phyloP scores from a whole-genome alignment of 2,329 filamentous ascomycete species.

The Aspergillus tubingensis region DNA sequence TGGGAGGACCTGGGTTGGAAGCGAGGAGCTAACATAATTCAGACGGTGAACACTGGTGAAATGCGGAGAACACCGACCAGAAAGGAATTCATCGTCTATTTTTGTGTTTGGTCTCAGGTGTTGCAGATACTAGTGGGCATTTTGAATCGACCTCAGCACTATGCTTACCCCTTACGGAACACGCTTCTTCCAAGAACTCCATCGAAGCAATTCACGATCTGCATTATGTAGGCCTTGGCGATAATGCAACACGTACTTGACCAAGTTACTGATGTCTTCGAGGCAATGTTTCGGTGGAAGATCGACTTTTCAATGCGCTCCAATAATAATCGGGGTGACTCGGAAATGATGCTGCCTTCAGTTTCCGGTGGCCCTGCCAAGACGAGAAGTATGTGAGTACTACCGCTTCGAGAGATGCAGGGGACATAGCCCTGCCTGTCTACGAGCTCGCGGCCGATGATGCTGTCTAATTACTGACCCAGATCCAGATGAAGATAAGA shows the following conservation, averaged over 20 bases:
- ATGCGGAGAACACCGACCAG: not conserved
- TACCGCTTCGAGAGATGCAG: not conserved
- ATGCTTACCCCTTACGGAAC: not conserved
- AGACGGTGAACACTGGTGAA: not conserved
- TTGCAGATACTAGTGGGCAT: not conserved
- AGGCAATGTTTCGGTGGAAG: not conserved
- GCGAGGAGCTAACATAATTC: not conserved
- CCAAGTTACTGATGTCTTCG: not conserved
- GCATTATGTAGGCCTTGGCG: slow-evolving; percentile 4
- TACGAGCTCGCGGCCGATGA: not conserved
- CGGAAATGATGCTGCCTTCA: not conserved
- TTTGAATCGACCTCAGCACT: not conserved
- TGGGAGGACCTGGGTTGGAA: not conserved
- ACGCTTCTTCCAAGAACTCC: not conserved
- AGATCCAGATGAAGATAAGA: not conserved
- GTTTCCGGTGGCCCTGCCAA: not conserved
- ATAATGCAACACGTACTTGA: not conserved
- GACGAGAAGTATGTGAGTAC: not conserved
- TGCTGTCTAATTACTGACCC: not conserved
- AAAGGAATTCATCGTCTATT: not conserved
- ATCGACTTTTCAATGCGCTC: not conserved
- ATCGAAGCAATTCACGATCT: not conserved
- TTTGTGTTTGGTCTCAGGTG: not conserved
- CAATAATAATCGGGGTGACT: not conserved
- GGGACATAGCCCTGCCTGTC: not conserved